phyloP scores from a whole-genome alignment of 495 filamentous ascomycete species.

The Aspergillus carlsbadensis region DNA sequence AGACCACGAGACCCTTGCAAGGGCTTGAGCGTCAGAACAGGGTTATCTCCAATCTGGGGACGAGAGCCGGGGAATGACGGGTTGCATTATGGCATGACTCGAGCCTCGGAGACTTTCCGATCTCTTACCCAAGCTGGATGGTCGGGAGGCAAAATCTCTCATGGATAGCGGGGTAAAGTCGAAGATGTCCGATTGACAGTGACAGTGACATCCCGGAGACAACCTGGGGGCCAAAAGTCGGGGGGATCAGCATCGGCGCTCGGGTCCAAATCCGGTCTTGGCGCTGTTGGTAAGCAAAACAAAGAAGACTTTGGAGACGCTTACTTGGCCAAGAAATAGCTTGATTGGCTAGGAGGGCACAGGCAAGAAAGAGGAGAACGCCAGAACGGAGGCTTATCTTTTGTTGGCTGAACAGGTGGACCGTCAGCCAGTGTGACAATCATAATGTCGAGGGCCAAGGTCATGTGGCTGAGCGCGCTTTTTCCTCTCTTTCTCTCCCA shows the following conservation, averaged over 20 bases:
- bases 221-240: not conserved
- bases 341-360: not conserved
- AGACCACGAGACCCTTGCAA: constrained; percentile 1
- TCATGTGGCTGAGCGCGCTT: too few relatives aligned
- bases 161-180: not conserved
- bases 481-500: too few relatives aligned
- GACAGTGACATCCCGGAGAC: not conserved
- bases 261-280: not conserved
- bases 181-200: not conserved
- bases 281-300: not conserved
- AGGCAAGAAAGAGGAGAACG: not conserved
- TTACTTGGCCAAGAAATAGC: not conserved
- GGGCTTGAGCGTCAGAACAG: not conserved
- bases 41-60: not conserved
- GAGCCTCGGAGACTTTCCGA: constrained; percentile 1
- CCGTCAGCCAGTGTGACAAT: too few relatives aligned
- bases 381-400: too few relatives aligned
- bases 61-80: not conserved
- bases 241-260: not conserved
- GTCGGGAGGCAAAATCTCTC: not conserved
- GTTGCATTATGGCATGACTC: constrained; percentile 4
- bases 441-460: too few relatives aligned
- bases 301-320: constrained; percentile 11
- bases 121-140: not conserved
- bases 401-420: too few relatives aligned